Conservation (phyloP, 495 filamentous ascomycete genomes). For the Ascodesmis nigricans region DNA sequence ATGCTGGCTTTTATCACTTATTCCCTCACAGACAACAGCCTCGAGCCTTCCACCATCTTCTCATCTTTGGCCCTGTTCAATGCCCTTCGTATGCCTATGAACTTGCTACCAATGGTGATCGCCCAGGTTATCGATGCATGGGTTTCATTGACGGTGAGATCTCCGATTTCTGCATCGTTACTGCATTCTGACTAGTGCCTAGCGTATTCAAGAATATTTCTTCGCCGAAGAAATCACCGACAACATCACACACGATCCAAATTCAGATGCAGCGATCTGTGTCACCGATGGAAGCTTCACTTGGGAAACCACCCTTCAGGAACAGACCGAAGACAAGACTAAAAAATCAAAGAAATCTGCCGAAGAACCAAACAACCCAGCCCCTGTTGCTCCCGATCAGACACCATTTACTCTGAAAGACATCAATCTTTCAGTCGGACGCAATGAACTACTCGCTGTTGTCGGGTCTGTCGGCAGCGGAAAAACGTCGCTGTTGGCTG, state of each 20-base stretch:
- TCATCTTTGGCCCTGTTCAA: constrained; percentile 90
- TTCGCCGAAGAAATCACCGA: constrained; percentile 67
- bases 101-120: constrained; percentile 68
- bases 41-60: constrained; percentile 62
- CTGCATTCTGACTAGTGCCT: too few relatives aligned
- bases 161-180: too few relatives aligned
- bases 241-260: constrained; percentile 38
- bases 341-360: constrained; percentile 28
- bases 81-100: constrained; percentile 66
- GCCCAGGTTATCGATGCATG: constrained; percentile 75
- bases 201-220: constrained; percentile 70
- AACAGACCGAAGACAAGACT: constrained; percentile 20
- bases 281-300: constrained; percentile 63
- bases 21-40: constrained; percentile 45
- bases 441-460: constrained; percentile 70
- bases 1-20: constrained; percentile 93
- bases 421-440: constrained; percentile 50
- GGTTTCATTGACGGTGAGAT: too few relatives aligned
- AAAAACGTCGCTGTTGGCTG: constrained; percentile 76
- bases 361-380: constrained; percentile 15
- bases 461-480: constrained; percentile 83
- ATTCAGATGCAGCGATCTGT: constrained; percentile 45
- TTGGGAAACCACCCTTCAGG: constrained; percentile 52
- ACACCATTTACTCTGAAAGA: constrained; percentile 62
- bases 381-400: constrained; percentile 5